Base-by-base conservation (phyloP, 192 early-diverging fungal genomes). In the Coemansia sp. region DNA sequence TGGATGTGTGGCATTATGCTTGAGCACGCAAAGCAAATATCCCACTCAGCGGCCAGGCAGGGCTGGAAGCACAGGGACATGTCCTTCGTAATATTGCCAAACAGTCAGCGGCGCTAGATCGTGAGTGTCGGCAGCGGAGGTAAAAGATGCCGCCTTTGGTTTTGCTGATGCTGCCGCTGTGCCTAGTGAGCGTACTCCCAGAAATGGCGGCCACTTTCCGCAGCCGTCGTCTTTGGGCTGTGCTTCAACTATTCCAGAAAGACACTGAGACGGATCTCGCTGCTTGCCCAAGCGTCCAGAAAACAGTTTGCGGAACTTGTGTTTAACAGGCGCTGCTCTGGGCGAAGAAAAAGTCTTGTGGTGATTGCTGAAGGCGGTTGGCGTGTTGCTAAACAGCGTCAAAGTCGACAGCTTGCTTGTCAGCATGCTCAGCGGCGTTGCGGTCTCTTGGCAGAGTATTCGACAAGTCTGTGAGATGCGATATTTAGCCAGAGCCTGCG, bases 1-100 rank as follows among this genome's bases (percentile, higher is more conserved):
- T n/a, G n/a, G n/a, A n/a, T n/a, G n/a, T n/a, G n/a, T n/a, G n/a
- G n/a, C n/a, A n/a, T n/a, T n/a, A n/a, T n/a, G n/a, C n/a, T n/a
- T n/a, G n/a, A n/a, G n/a, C 14, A 45, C 17, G 22, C 10, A 40
- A 21, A 40, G 39, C 22, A 40, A 13, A 45, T 30, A 29, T 15
- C 31, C 17, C 3, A 47, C 27, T 47, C 27, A 31, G 27, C 8
- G 27, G 3, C 19, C 15, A 4, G 21, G 27, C 15, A 47, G 21
- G 1, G 45, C 45, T 8, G 45, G 45, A 31, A 47, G 45, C 2
- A 5, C 19, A 4, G 45, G 45, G 2, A 47, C 5, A 15, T 47
- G 8, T 47, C 45, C 45, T 47, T 47, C 45, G 45, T 47, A 47
- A 4, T 47, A 31, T 25, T 47, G 45, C 45, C 45, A 47, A 25